Evolutionary conservation across 2,329 filamentous ascomycete genomes (phyloP).

Genomic region (Elsinoe fawcettii): DNA sequence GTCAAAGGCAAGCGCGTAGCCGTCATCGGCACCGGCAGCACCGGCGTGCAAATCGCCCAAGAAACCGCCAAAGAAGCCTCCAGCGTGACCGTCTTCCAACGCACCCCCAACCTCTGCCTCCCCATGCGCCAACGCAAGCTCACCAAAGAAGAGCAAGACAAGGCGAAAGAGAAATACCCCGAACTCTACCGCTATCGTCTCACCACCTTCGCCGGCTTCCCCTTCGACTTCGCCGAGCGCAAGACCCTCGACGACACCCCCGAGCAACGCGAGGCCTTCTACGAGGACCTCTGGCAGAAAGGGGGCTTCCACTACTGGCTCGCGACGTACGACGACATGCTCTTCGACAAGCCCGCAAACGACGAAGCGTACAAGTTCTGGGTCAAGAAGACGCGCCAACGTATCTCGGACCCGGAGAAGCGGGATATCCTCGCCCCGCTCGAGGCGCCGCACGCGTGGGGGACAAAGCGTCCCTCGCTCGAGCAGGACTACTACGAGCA

Average conservation of each 20-base stretch:
- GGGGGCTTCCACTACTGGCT: conserved; percentile 38
- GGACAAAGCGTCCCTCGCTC: conserved; percentile 40
- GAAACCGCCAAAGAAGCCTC: conserved; percentile 26
- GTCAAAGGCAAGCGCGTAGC: conserved; percentile 34
- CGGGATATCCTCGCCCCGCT: conserved; percentile 40
- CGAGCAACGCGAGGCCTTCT: conserved; percentile 38
- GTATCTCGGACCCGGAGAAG: conserved; percentile 39
- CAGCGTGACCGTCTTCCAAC: conserved; percentile 53
- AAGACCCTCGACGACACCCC: conserved; percentile 43
- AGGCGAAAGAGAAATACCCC: conserved; percentile 35
- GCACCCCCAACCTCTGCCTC: conserved; percentile 58
- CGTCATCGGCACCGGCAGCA: conserved; percentile 37
- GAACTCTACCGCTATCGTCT: conserved; percentile 46
- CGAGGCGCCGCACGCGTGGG: conserved; percentile 39
- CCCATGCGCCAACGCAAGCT: conserved; percentile 50
- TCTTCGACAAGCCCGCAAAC: conserved; percentile 37
- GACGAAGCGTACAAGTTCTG: conserved; percentile 41
- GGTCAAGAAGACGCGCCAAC: conserved; percentile 36
- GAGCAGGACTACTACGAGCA: conserved; percentile 43
- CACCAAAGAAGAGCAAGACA: conserved; percentile 45
- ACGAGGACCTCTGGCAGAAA: conserved; percentile 34
- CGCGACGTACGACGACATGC: conserved; percentile 35
- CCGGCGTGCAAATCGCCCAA: conserved; percentile 35
- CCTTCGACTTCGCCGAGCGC: conserved; percentile 48
- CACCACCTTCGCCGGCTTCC: conserved; percentile 52